Percentiles rank a stretch among this genome's conserved stretches.
Evolutionary conservation across 2,329 filamentous ascomycete genomes (phyloP).

Genomic region (Calonectria pauciramosa): DNA sequence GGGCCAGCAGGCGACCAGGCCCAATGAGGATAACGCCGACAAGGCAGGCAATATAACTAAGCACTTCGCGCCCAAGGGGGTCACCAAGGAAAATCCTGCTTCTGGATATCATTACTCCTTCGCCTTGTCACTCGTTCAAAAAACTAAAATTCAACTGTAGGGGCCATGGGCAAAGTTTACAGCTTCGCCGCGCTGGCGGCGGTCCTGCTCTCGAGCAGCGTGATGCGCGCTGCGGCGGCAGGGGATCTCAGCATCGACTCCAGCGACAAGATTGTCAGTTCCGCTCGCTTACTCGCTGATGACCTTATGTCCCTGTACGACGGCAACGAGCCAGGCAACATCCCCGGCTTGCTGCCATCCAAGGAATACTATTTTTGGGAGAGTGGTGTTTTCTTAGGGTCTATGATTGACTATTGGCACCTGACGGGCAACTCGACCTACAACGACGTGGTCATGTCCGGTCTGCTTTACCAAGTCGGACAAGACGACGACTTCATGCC

Average conservation of each 20-base stretch:
- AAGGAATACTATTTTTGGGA: neutral
- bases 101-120: neutral
- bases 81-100: neutral
- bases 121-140: neutral
- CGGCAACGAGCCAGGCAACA: neutral
- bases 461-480: neutral
- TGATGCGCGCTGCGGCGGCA: neutral
- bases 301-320: slow-evolving; percentile 1
- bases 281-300: neutral
- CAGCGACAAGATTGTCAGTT: neutral
- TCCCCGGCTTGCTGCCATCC: neutral
- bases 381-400: neutral
- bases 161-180: neutral
- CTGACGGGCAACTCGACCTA: neutral
- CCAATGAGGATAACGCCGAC: neutral
- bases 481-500: neutral
- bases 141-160: neutral
- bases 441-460: neutral
- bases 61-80: neutral
- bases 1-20: neutral
- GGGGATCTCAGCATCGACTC: neutral
- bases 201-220: neutral
- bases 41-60: neutral
- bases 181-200: neutral
- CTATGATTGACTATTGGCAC: neutral